Evolutionary conservation across 805 yeast genomes (phyloP).

Genomic region (Groenewaldozyma salmanticensis): DNA sequence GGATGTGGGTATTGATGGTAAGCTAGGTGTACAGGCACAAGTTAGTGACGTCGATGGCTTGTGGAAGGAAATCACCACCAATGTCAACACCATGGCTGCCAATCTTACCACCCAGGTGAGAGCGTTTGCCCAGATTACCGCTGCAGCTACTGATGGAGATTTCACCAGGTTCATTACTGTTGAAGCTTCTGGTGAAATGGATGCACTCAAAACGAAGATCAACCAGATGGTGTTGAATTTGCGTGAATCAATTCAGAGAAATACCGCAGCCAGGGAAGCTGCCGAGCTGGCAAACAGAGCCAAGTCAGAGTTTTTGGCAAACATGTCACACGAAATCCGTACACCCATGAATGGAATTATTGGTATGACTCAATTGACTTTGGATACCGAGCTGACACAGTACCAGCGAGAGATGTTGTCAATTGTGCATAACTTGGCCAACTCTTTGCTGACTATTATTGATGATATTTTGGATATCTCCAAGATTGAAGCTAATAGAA

Average conservation of each 20-base stretch:
- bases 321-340: conserved; percentile 79
- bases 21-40: conserved; percentile 85
- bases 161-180: conserved; percentile 84
- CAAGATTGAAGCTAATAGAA: conserved; percentile 85
- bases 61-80: conserved; percentile 87
- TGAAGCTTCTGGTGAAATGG: conserved; percentile 89
- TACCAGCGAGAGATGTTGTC: conserved; percentile 88
- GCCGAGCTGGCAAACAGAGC: conserved; percentile 87
- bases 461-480: conserved; percentile 89
- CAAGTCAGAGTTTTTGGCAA: conserved; percentile 82
- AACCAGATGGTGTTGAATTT: conserved; percentile 79
- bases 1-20: conserved; percentile 91
- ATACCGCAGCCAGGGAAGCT: conserved; percentile 89
- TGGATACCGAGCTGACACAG: conserved; percentile 82
- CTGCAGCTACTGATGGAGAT: conserved; percentile 91
- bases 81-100: conserved; percentile 91
- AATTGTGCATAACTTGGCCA: conserved; percentile 81
- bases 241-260: conserved; percentile 82
- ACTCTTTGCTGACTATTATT: conserved; percentile 73
- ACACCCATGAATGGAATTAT: conserved; percentile 91
- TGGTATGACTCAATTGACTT: conserved; percentile 84
- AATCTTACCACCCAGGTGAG: conserved; percentile 85
- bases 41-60: conserved; percentile 84
- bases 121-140: conserved; percentile 88
- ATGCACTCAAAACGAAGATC: conserved; percentile 42